Conservation (phyloP, 306 rosid genomes). For the Citrullus amarus region DNA sequence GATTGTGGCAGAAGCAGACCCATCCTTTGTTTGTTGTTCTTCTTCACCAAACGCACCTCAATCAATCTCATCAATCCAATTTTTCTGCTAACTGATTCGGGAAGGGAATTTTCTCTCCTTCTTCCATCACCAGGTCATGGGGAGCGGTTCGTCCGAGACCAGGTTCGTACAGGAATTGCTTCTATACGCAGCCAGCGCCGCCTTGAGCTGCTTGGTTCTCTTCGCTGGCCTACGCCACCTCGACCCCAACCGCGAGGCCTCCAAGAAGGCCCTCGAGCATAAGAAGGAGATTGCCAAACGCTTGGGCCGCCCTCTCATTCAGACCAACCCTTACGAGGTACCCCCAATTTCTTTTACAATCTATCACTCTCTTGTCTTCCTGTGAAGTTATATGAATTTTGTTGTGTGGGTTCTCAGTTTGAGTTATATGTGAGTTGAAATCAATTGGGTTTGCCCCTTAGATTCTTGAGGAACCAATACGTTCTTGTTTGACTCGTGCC, state of each 20-base stretch:
- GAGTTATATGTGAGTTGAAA: neutral
- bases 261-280: conserved; percentile 76
- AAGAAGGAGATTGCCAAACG: conserved; percentile 88
- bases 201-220: conserved; percentile 62
- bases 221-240: conserved; percentile 68
- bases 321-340: conserved; percentile 87
- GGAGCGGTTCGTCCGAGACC: conserved; percentile 43
- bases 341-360: neutral
- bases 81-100: neutral
- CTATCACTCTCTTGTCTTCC: neutral
- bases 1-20: too few relatives aligned
- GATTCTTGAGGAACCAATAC: neutral
- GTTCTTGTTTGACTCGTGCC: neutral
- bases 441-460: neutral
- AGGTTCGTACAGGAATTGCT: conserved; percentile 58
- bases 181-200: conserved; percentile 92
- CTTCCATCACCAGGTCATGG: conserved; percentile 13
- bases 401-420: neutral
- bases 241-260: conserved; percentile 88
- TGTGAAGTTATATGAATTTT: neutral
- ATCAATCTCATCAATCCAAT: neutral
- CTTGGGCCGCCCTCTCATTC: conserved; percentile 91
- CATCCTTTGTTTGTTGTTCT: too few relatives aligned
- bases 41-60: neutral
- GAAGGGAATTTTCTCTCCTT: neutral